Evolutionary conservation across 352 stramenopile species (phyloP), one percentile per base, ranked within the genome.

Genomic region (Pythium dissotocum): DNA sequence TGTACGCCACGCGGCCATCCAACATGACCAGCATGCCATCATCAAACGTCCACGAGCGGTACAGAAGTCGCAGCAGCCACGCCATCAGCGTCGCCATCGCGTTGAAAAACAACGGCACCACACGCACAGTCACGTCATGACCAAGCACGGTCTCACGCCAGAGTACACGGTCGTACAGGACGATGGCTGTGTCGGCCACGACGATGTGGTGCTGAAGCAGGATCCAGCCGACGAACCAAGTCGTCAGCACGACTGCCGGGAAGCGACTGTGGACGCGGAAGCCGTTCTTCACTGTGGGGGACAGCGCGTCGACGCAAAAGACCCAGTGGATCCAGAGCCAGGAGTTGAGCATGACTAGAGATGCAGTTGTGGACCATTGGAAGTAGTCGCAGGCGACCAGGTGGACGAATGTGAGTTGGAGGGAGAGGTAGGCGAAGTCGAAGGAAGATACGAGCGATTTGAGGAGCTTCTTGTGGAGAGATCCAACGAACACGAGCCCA

Each of bases 241-340:
- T 9, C 10, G 44, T 36, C 14, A 57, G 32, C 44, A 63, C 46
- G 4, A 63, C 33, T 9, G 63, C 54, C 5, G 44, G 49, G 13
- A 53, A 53, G 12, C 54, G 40, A 21, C 2, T 9, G 6, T 56
- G 55, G 10, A 63, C 18, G 16, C 54, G 33, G 4, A 69, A 33
- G 18, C 33, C 18, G 14, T 48, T 8, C 13, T 36, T 54, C 3
- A 51, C n/a, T 1, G 55, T 7, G 4, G 63, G 63, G 6, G 63
- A 57, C 18, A 69, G 16, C 4, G 63, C 63, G 24, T 69, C 63
- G 42, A 63, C 30, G 8, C 53, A 63, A 30, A 69, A 26, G 13
- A 59, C 53, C 63, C 63, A 69, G 42, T 69, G 63, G 42, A 69
- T 53, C 63, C 63, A 63, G 18, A 63, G 44, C 63, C 63, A 69